A percentile compares a stretch with the other conserved stretches of the same genome.
phyloP scores from a whole-genome alignment of 2,329 filamentous ascomycete species.

The Cordyceps tenuipes region DNA sequence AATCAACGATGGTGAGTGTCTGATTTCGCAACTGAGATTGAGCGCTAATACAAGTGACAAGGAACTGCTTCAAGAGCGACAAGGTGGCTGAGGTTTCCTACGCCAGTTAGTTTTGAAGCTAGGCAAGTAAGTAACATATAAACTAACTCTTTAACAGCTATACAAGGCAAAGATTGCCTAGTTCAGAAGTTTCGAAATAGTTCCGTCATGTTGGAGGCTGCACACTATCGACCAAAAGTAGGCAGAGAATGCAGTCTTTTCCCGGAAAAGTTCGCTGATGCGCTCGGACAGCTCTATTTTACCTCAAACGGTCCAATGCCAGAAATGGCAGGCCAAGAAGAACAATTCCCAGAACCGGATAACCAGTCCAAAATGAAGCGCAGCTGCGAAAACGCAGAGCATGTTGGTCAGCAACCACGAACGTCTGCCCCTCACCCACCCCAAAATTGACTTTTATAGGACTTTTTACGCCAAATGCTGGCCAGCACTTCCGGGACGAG shows the following conservation, averaged over 20 bases:
- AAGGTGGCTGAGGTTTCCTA: slow-evolving; percentile 90
- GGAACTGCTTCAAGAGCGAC: slow-evolving; percentile 74
- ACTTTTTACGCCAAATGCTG: slow-evolving; percentile 71
- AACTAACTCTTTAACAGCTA: slow-evolving; percentile 46
- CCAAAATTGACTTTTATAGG: slow-evolving; percentile 34
- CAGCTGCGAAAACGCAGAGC: slow-evolving; percentile 78
- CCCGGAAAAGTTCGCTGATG: not conserved
- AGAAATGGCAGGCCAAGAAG: slow-evolving; percentile 58
- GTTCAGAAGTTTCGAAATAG: slow-evolving; percentile 96
- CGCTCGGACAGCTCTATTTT: slow-evolving; percentile 38
- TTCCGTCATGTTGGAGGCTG: slow-evolving; percentile 83
- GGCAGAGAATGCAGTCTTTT: slow-evolving; percentile 11
- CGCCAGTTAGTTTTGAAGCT: slow-evolving; percentile 59
- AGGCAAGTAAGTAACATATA: accelerated
- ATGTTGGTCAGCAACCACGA: slow-evolving; percentile 55
- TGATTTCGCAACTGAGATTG: not conserved
- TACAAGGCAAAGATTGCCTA: slow-evolving; percentile 85
- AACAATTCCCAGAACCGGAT: slow-evolving; percentile 68
- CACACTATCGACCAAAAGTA: slow-evolving; percentile 78
- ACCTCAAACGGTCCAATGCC: slow-evolving; percentile 40
- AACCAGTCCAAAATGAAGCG: slow-evolving; percentile 83
- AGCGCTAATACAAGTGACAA: slow-evolving; percentile 22
- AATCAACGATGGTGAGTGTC: slow-evolving; percentile 58
- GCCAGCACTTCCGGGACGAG: slow-evolving; percentile 64
- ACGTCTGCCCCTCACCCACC: not conserved